These are phyloP conservation scores for Fusarium scirpi DNA, from an alignment of 2,329 filamentous ascomycete species.

Conservation along the genomic window DNA sequence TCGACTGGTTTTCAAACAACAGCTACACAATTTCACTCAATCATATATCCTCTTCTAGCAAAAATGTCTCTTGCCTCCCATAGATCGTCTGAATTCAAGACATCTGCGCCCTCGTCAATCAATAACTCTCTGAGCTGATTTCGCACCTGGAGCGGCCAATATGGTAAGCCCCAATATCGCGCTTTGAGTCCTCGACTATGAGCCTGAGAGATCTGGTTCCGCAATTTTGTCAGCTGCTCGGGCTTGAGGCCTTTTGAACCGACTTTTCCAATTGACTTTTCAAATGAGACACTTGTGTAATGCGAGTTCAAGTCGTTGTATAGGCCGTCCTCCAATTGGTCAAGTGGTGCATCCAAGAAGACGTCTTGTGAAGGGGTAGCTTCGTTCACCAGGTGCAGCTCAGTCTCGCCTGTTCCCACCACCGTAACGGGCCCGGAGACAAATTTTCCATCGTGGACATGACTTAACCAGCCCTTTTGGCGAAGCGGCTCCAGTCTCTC, in stretches of 20 bases:
- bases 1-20: not conserved
- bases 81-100: conserved; percentile 73
- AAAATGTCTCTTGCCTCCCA: conserved; percentile 49
- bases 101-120: conserved; percentile 67
- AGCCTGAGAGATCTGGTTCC: conserved; percentile 61
- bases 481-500: conserved; percentile 66
- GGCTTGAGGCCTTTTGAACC: conserved; percentile 58
- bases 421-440: conserved; percentile 72
- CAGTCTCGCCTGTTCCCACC: conserved; percentile 70
- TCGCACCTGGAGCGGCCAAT: conserved; percentile 66
- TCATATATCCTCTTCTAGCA: not conserved
- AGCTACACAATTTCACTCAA: not conserved
- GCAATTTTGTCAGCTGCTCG: conserved; percentile 58
- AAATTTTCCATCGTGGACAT: conserved; percentile 63
- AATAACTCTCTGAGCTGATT: conserved; percentile 69
- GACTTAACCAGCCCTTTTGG: conserved; percentile 67
- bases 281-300: conserved; percentile 73
- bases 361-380: conserved; percentile 60
- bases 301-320: conserved; percentile 71
- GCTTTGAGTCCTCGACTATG: conserved; percentile 66
- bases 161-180: conserved; percentile 71
- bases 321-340: conserved; percentile 49
- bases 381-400: conserved; percentile 32
- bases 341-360: conserved; percentile 75
- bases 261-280: conserved; percentile 63